Percentiles rank a stretch among this genome's conserved stretches.
Conservation (phyloP, 441 rosid genomes). For the Erodium texanum region DNA sequence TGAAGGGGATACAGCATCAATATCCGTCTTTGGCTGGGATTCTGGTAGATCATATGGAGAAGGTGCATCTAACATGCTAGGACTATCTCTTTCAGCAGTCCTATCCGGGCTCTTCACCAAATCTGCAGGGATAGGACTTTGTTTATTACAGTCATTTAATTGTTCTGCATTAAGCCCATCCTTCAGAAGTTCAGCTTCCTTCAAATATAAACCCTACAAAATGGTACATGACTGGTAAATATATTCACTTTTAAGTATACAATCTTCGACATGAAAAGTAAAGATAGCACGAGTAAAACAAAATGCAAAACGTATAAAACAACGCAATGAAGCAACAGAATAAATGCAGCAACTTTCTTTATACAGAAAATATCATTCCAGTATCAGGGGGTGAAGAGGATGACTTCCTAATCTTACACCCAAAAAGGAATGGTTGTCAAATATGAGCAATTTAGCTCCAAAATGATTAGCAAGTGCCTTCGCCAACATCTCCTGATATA, state of each 20-base stretch:
- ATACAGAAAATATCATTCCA: slow-evolving; percentile 39
- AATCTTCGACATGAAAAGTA: slow-evolving; percentile 9
- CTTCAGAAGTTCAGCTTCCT: slow-evolving; percentile 66
- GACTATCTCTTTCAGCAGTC: slow-evolving; percentile 44
- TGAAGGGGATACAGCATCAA: slow-evolving; percentile 39
- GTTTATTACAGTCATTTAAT: slow-evolving; percentile 39
- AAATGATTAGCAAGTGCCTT: slow-evolving; percentile 87
- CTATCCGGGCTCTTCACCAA: slow-evolving; percentile 8
- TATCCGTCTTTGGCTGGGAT: slow-evolving; percentile 47
- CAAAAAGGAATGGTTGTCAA: slow-evolving; percentile 14
- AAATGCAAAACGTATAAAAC: not conserved
- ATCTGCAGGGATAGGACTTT: slow-evolving; percentile 34
- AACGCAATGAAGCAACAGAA: not conserved
- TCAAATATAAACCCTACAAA: slow-evolving; percentile 65
- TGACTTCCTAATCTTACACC: slow-evolving; percentile 8
- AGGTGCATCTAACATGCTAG: slow-evolving; percentile 42
- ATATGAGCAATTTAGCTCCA: slow-evolving; percentile 72
- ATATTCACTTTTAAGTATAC: slow-evolving; percentile 16
- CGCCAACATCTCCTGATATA: slow-evolving; percentile 85
- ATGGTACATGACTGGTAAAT: slow-evolving; percentile 21
- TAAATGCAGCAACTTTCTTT: slow-evolving; percentile 22
- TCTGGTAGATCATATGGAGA: slow-evolving; percentile 32
- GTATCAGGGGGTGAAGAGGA: not conserved
- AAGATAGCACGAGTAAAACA: not conserved
- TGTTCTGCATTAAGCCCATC: slow-evolving; percentile 55